Base-by-base conservation (phyloP, 129 eudicot genomes). In the Flaveria linearis region DNA sequence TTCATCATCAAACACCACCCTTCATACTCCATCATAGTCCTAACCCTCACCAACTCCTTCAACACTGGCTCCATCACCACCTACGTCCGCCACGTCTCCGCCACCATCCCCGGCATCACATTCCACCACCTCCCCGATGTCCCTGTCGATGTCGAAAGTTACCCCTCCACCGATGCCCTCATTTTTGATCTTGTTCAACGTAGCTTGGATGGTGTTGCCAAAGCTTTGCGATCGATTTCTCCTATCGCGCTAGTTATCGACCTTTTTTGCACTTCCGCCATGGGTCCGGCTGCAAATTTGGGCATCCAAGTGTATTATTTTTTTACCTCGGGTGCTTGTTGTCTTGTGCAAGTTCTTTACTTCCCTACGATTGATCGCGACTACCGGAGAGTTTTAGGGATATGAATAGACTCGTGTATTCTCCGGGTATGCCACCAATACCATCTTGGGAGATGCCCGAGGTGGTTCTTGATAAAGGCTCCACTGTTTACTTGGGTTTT, bases 91-190 rank as follows among this genome's bases (percentile, higher is more conserved):
- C 76, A 42, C 70, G 79, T 87, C 77, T 67, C 84, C 50, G 18
- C 88, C 75, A 28, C 83, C 36, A 51, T 50, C 51, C 87, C 91
- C 14, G 82, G 93, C 73, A 84, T 90, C 81, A 55, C 81, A 1
- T 90, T 85, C 84, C 87, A 70, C 79, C 77, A 76, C 28, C 88
- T 85, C 9, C 90, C 89, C 49, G 0, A 46, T 28, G 20, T 82
- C 63, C 9, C 81, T 20, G 80, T 82, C 7, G 76, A 74, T 51
- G 81, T 41, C 73, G 2, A 56, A 30, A 4, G 71, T 0, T 78
- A 71, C 68, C 73, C 79, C 49, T 45, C 83, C 76, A 50, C 60
- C 16, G 82, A 46, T 28, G 64, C 74, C 64, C 15, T 73, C 17
- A 9, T 69, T 13, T 82, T 84, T 33, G 80, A 82, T 2, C 66